Conservation (phyloP, 2,329 filamentous ascomycete species). For the Exophiala mesophila region DNA sequence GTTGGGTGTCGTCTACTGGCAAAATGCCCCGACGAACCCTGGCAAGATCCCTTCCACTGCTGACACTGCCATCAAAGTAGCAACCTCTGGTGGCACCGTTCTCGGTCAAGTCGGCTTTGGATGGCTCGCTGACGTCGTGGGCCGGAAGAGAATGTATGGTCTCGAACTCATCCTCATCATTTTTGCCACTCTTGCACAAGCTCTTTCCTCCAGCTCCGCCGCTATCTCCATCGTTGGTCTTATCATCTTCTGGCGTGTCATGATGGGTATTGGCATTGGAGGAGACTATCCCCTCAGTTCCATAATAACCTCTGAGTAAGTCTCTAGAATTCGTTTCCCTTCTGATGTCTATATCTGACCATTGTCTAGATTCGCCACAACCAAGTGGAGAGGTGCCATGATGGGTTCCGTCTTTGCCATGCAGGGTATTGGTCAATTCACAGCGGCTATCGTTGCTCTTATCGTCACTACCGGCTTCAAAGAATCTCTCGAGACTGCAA, state of each 20-base stretch:
- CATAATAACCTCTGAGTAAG: slow-evolving; percentile 73
- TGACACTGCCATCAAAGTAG: slow-evolving; percentile 79
- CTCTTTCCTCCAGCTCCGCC: slow-evolving; percentile 59
- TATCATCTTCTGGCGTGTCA: slow-evolving; percentile 73
- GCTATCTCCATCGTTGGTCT: slow-evolving; percentile 52
- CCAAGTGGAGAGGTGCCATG: slow-evolving; percentile 80
- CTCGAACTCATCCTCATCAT: slow-evolving; percentile 76
- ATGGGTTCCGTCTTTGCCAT: slow-evolving; percentile 83
- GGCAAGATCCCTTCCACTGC: slow-evolving; percentile 59
- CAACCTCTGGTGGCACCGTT: slow-evolving; percentile 77
- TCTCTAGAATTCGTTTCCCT: slow-evolving; percentile 7
- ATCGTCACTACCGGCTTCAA: slow-evolving; percentile 70
- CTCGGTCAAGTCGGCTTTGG: slow-evolving; percentile 78
- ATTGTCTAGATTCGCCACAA: slow-evolving; percentile 72
- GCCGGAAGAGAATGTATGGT: slow-evolving; percentile 80
- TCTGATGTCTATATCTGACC: too few species aligned
- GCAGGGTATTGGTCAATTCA: slow-evolving; percentile 78
- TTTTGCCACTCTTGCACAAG: slow-evolving; percentile 68
- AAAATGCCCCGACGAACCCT: slow-evolving; percentile 41
- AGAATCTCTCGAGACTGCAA: slow-evolving; percentile 52
- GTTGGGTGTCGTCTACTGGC: slow-evolving; percentile 75
- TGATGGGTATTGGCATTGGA: slow-evolving; percentile 75
- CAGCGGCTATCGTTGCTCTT: slow-evolving; percentile 68
- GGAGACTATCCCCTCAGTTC: slow-evolving; percentile 79
- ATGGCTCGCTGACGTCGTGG: slow-evolving; percentile 69